Evolutionary conservation across 768 basidiomycete species (phyloP).

Genomic region (Candolleomyces eurysporus): DNA sequence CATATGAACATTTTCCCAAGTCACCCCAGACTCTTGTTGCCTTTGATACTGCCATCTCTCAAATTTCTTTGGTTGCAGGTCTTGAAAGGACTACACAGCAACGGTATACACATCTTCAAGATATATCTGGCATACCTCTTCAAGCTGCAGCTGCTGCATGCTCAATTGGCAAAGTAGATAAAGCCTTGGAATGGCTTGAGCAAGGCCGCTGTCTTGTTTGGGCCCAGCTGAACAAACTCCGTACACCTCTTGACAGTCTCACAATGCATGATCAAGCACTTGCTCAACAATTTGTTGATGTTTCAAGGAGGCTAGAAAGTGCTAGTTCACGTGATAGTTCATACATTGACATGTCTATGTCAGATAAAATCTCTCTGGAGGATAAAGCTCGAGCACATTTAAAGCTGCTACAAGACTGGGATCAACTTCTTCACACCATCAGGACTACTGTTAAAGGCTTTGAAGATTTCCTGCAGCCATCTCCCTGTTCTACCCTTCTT

Average conservation of each 20-base stretch:
- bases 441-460: slow-evolving; percentile 14
- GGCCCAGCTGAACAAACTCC: slow-evolving; percentile 22
- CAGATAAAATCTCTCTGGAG: slow-evolving; percentile 12
- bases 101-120: neutral
- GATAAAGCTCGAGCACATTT: slow-evolving; percentile 13
- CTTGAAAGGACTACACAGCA: neutral
- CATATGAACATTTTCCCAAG: neutral
- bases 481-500: neutral
- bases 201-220: slow-evolving; percentile 27
- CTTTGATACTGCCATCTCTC: neutral
- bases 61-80: neutral
- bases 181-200: slow-evolving; percentile 34
- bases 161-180: slow-evolving; percentile 14
- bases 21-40: neutral
- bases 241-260: slow-evolving; percentile 21
- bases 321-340: neutral
- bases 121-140: neutral
- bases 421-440: slow-evolving; percentile 13
- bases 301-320: slow-evolving; percentile 14
- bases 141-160: slow-evolving; percentile 25
- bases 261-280: slow-evolving; percentile 6
- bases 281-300: slow-evolving; percentile 8
- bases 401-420: slow-evolving; percentile 17
- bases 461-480: slow-evolving; percentile 19
- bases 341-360: neutral